Evolutionary conservation across 208 protist species (phyloP).

Genomic region (Crithidia thermophila): DNA sequence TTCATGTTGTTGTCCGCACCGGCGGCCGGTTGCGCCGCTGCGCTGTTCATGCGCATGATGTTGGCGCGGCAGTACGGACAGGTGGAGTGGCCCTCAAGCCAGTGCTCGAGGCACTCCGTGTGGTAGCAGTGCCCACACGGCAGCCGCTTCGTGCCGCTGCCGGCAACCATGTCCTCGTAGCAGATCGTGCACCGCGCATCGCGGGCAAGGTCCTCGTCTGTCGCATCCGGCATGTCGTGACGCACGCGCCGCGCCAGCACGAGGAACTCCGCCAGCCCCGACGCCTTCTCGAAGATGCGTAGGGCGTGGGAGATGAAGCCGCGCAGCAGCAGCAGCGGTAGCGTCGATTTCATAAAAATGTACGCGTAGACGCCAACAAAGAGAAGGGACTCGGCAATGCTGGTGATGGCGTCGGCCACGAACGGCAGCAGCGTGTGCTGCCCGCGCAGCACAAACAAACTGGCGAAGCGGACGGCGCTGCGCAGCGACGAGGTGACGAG

Average conservation of each 20-base stretch:
- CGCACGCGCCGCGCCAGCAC: conserved; percentile 40
- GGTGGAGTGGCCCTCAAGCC: conserved; percentile 76
- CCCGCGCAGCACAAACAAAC: conserved; percentile 20
- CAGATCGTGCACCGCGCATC: conserved; percentile 83
- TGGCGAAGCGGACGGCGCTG: conserved; percentile 29
- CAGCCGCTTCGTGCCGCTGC: conserved; percentile 56
- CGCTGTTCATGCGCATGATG: conserved; percentile 37
- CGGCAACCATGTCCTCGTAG: conserved; percentile 79
- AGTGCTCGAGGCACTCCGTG: conserved; percentile 69
- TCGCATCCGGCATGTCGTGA: conserved; percentile 41
- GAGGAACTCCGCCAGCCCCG: conserved; percentile 41
- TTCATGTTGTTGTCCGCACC: neutral
- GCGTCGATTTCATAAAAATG: conserved; percentile 38
- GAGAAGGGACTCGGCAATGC: conserved; percentile 40
- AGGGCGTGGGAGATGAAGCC: conserved; percentile 40
- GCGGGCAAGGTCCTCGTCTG: conserved; percentile 53
- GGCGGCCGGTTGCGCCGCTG: neutral
- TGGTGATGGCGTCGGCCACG: conserved; percentile 37
- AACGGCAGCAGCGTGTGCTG: conserved; percentile 43
- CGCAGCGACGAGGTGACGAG: conserved; percentile 30
- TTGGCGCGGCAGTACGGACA: conserved; percentile 88
- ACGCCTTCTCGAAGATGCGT: conserved; percentile 40
- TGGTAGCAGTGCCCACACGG: conserved; percentile 90
- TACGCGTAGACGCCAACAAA: conserved; percentile 59
- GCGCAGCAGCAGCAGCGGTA: conserved; percentile 62